phyloP scores from a whole-genome alignment of 2,329 filamentous ascomycete species.

The Fusarium sp. region DNA sequence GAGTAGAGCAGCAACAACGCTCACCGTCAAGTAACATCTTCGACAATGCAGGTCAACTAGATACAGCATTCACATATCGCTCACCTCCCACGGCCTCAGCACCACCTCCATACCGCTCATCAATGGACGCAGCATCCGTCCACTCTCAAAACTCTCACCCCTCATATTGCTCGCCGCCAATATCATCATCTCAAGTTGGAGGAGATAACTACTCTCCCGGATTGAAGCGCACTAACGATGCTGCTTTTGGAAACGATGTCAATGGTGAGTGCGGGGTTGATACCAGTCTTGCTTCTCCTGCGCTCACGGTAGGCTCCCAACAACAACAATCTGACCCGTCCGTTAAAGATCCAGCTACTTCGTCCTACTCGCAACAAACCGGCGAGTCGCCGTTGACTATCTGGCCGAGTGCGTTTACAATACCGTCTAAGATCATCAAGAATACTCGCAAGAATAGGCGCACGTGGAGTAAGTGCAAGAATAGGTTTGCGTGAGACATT shows the following conservation, averaged over 20 bases:
- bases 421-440: constrained; percentile 45
- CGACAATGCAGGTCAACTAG: background rate
- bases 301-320: constrained; percentile 20
- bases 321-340: constrained; percentile 22
- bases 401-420: constrained; percentile 46
- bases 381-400: constrained; percentile 36
- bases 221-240: constrained; percentile 22
- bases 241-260: constrained; percentile 23
- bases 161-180: constrained; percentile 18
- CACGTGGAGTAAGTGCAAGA: constrained; percentile 49
- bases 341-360: constrained; percentile 2
- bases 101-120: constrained; percentile 32
- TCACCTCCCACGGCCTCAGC: constrained; percentile 23
- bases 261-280: constrained; percentile 27
- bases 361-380: constrained; percentile 3
- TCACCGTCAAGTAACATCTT: constrained; percentile 15
- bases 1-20: constrained; percentile 29
- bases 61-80: constrained; percentile 3
- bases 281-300: constrained; percentile 28
- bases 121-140: constrained; percentile 9
- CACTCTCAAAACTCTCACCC: constrained; percentile 12
- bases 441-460: constrained; percentile 46
- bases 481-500: rapidly evolving
- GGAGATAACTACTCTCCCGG: background rate
- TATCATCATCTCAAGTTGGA: constrained; percentile 8